phyloP scores from a whole-genome alignment of 768 basidiomycete species.

The Chalciporus piperatus region DNA sequence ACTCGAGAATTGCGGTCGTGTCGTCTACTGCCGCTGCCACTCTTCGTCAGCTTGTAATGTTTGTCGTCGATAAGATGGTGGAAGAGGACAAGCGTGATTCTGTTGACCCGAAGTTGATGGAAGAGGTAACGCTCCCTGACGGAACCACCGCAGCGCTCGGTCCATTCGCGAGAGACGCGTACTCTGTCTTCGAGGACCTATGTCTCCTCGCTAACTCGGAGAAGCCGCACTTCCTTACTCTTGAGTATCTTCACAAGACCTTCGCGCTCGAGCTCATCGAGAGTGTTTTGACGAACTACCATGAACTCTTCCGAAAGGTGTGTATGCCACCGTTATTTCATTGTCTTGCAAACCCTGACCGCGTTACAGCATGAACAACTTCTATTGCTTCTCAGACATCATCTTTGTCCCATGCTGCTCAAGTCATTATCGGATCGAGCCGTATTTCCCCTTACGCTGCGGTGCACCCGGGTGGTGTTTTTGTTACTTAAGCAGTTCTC shows the following conservation, averaged over 20 bases:
- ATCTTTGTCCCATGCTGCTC: slow-evolving; percentile 86
- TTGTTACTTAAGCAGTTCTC: slow-evolving; percentile 91
- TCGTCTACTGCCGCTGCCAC: slow-evolving; percentile 97
- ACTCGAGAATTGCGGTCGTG: slow-evolving; percentile 93
- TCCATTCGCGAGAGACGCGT: slow-evolving; percentile 81
- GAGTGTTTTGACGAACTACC: slow-evolving; percentile 92
- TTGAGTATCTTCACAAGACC: slow-evolving; percentile 83
- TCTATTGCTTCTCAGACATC: slow-evolving; percentile 81
- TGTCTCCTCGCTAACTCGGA: slow-evolving; percentile 85
- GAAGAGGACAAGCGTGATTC: slow-evolving; percentile 60
- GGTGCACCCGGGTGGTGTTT: slow-evolving; percentile 92
- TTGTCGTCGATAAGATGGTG: slow-evolving; percentile 92
- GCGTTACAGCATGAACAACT: slow-evolving; percentile 69
- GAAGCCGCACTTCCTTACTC: slow-evolving; percentile 75
- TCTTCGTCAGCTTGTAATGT: slow-evolving; percentile 94
- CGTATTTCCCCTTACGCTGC: slow-evolving; percentile 82
- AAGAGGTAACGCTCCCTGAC: slow-evolving; percentile 61
- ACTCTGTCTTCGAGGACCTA: slow-evolving; percentile 87
- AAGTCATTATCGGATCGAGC: slow-evolving; percentile 81
- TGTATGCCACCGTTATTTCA: slow-evolving; percentile 8
- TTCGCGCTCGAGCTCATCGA: slow-evolving; percentile 97
- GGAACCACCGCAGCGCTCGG: slow-evolving; percentile 61
- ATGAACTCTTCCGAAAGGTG: slow-evolving; percentile 80
- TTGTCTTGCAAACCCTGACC: neutral
- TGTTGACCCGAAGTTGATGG: slow-evolving; percentile 12